Percentiles rank a stretch among this genome's conserved stretches.
These are phyloP conservation scores for Myxozyma lipomycoides DNA, from an alignment of 805 yeast species.

Conservation along the genomic window DNA sequence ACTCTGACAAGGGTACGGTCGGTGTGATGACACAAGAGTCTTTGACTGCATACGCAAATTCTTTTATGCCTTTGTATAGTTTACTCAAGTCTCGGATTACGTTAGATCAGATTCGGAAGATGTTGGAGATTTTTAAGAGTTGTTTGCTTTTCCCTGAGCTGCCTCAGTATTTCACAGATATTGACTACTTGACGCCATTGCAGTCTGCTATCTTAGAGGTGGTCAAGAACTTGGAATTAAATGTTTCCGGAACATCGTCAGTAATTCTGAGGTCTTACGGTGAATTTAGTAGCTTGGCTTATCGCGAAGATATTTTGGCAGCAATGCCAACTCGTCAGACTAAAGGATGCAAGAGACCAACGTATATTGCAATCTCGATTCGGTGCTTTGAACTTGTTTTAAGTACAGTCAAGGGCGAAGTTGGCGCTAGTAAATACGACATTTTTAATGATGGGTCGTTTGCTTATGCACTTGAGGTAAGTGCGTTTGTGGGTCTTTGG, in stretches of 20 bases:
- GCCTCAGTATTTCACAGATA: constrained; percentile 55
- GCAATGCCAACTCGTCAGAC: constrained; percentile 8
- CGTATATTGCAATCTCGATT: constrained; percentile 22
- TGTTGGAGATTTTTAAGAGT: constrained; percentile 58
- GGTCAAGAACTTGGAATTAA: constrained; percentile 35
- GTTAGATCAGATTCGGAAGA: constrained; percentile 42
- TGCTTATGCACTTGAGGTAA: constrained; percentile 22
- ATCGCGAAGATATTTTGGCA: constrained; percentile 4
- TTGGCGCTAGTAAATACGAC: constrained; percentile 4
- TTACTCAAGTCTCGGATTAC: constrained; percentile 40
- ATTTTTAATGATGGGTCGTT: constrained; percentile 25
- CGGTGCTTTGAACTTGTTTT: constrained; percentile 12
- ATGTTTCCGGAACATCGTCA: constrained; percentile 10
- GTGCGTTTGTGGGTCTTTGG: background rate
- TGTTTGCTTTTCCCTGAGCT: constrained; percentile 71
- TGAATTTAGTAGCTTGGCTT: constrained; percentile 26
- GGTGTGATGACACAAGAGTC: constrained; percentile 42
- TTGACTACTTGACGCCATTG: constrained; percentile 53
- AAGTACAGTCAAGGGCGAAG: constrained; percentile 1
- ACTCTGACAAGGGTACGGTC: constrained; percentile 35
- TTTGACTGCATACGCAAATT: constrained; percentile 57
- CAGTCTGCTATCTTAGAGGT: constrained; percentile 57
- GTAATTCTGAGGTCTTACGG: constrained; percentile 16
- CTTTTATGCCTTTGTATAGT: constrained; percentile 49
- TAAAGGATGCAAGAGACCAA: constrained; percentile 18